Base-by-base conservation (phyloP, 1,284 basidiomycete genomes). In the Microbotryum scabiosae region DNA sequence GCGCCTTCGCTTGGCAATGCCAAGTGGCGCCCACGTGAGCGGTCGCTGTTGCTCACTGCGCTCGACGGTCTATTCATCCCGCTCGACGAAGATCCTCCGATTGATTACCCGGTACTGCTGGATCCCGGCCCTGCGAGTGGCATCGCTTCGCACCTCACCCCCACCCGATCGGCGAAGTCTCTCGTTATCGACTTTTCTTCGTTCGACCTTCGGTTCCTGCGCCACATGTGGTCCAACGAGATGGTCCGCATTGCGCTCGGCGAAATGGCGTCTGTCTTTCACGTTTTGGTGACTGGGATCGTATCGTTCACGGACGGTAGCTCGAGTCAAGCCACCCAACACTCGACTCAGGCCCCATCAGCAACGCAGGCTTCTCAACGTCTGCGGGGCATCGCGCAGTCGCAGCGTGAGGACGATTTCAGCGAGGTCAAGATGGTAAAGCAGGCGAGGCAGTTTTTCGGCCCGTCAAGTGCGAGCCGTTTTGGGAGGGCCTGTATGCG, bases 41-140 rank as follows among this genome's bases (percentile, higher is more conserved):
- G 82, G 64, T 77, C 81, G 0, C 69, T 84, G 3, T 79, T 91
- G 18, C 73, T 87, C 59, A 77, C 79, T 43, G 84, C 82, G 0
- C 76, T 93, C 18, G 81, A 85, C 50, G 84, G 85, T 10, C 73
- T 90, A 21, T 76, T 83, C 5, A 56, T 61, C 26, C 28, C 32
- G 10, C 20, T 69, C 75, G 7, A 65, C 12, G 71, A 72, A 41
- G 62, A 71, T 70, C 26, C 70, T 5, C 70, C 73, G 41, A 72
- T 72, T 18, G 66, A 75, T 18, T 69, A 76, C 7, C 72, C 71
- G 16, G 80, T 83, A 3, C 75, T 91, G 65, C 74, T 87, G 16
- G 75, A 78, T 30, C 84, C 89, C n/a, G 82, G 81, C 45, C 56
- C 73, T 12, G 78, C 80, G 4, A 85, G 85, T 10, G 90, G 87